A percentile compares a stretch with the other conserved stretches of the same genome.
These are phyloP conservation scores for Diaporthe humulicola DNA, from an alignment of 2,329 filamentous ascomycete species.

Conservation along the genomic window DNA sequence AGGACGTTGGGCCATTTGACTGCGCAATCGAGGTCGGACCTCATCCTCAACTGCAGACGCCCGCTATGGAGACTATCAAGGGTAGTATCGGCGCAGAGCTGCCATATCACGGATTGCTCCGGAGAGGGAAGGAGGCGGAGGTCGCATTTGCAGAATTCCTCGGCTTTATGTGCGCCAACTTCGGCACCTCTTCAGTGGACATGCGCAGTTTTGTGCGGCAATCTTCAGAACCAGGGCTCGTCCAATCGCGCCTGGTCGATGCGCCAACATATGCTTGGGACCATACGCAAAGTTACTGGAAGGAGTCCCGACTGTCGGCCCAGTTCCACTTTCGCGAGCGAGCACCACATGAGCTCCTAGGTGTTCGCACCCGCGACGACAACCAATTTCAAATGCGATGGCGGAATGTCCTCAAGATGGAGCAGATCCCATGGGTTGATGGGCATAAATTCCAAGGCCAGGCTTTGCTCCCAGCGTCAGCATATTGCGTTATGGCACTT, in stretches of 20 bases:
- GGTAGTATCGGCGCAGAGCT: slow-evolving; percentile 38
- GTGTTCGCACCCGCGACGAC: slow-evolving; percentile 53
- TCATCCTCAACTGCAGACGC: slow-evolving; percentile 58
- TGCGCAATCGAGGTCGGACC: slow-evolving; percentile 60
- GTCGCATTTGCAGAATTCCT: slow-evolving; percentile 50
- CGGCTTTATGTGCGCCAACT: slow-evolving; percentile 50
- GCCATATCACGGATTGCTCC: slow-evolving; percentile 51
- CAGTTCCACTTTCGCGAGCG: slow-evolving; percentile 54
- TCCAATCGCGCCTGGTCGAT: slow-evolving; percentile 41
- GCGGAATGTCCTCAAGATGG: slow-evolving; percentile 55
- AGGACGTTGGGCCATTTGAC: slow-evolving; percentile 46
- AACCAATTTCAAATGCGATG: slow-evolving; percentile 53
- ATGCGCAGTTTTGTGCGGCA: slow-evolving; percentile 44
- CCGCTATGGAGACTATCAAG: slow-evolving; percentile 53
- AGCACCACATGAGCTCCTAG: slow-evolving; percentile 54
- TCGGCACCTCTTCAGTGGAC: slow-evolving; percentile 43
- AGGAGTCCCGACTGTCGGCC: slow-evolving; percentile 56
- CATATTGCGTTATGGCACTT: slow-evolving; percentile 61
- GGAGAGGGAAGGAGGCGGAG: slow-evolving; percentile 48
- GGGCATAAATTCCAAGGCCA: slow-evolving; percentile 59
- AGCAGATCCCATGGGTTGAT: slow-evolving; percentile 56
- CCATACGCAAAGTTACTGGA: slow-evolving; percentile 57
- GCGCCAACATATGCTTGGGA: slow-evolving; percentile 64
- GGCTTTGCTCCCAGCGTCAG: slow-evolving; percentile 60
- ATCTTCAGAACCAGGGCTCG: slow-evolving; percentile 43